Evolutionary conservation across 2,329 filamentous ascomycete species (phyloP), one percentile per base, ranked within the genome.

Genomic region (Beauveria scarabaeidicola): DNA sequence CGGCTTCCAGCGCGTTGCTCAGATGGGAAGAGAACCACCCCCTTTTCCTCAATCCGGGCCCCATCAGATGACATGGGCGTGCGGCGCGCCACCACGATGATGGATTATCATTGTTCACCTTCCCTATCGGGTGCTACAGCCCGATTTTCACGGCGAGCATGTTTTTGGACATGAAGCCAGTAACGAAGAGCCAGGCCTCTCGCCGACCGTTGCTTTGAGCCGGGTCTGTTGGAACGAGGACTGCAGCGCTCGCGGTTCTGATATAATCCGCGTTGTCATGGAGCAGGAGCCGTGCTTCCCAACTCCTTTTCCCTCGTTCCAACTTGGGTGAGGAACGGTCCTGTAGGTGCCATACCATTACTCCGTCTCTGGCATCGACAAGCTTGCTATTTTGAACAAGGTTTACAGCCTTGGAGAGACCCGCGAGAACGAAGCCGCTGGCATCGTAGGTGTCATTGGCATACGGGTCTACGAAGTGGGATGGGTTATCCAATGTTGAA

Each of bases 101-200:
- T 25, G 36, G 17, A 50, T 51, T 59, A 7, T 8, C n/a, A 46
- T 46, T 52, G 52, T 46, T n/a, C 25, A 60, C 59, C 52, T 60
- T 60, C 59, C 59, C 41, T 4, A 52, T 40, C 15, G 5, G 40
- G 51, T 23, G 41, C 23, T 59, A 61, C 91, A 85, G 67, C 63
- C 82, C 75, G 36, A 85, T 75, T 67, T 79, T 78, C 21, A 81
- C 74, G 11, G 81, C 81, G 62, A 84, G 66, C 38, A 79, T 70
- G 60, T 69, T 75, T 36, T 73, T 70, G 2, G 81, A 78, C 61
- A 80, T 62, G 59, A 83, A 82, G 0, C 84, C 83, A 0, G 82
- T 82, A 2, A 80, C 77, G 67, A 82, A 85, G 17, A 86, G 66
- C 81, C 81, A 84, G 0, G 77, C 83, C 61, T 76, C 75, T 19